A percentile compares a stretch with the other conserved stretches of the same genome.
phyloP scores from a whole-genome alignment of 1,284 basidiomycete genomes.

The Sphaerobolus stellatus region DNA sequence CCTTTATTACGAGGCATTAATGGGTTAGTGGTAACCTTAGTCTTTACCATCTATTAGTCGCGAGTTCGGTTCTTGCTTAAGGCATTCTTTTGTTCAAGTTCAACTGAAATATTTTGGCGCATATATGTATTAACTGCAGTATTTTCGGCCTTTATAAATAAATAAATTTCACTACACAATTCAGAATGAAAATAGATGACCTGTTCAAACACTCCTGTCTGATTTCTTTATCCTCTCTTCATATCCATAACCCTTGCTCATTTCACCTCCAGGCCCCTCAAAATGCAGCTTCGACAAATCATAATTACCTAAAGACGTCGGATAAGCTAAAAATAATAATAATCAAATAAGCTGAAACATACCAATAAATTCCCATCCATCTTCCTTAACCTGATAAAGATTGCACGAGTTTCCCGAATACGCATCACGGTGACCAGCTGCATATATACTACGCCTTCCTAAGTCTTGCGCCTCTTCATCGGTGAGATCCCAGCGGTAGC shows the following conservation, averaged over 20 bases:
- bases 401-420: slow-evolving; percentile 98
- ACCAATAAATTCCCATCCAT: slow-evolving; percentile 94
- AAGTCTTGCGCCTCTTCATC: slow-evolving; percentile 96
- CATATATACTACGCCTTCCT: slow-evolving; percentile 92
- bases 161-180: too few species aligned
- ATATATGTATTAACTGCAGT: too few species aligned
- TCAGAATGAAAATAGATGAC: too few species aligned
- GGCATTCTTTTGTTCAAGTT: too few species aligned
- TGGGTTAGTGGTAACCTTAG: too few species aligned
- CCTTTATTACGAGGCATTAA: too few species aligned
- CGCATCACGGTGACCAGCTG: slow-evolving; percentile 96
- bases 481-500: slow-evolving; percentile 90
- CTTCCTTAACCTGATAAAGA: slow-evolving; percentile 92
- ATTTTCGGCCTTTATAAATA: too few species aligned
- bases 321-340: slow-evolving; percentile 16
- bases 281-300: slow-evolving; percentile 79
- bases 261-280: slow-evolving; percentile 71
- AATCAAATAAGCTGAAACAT: slow-evolving; percentile 28
- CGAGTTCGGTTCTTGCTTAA: too few species aligned
- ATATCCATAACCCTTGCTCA: slow-evolving; percentile 70
- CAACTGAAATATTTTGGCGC: too few species aligned
- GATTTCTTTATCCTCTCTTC: too few species aligned
- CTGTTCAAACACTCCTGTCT: too few species aligned
- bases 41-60: too few species aligned
- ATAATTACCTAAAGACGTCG: slow-evolving; percentile 66